A percentile compares a stretch with the other conserved stretches of the same genome.
Evolutionary conservation across 2,329 filamentous ascomycete genomes (phyloP).

Genomic region (Diaporthe ilicicola): DNA sequence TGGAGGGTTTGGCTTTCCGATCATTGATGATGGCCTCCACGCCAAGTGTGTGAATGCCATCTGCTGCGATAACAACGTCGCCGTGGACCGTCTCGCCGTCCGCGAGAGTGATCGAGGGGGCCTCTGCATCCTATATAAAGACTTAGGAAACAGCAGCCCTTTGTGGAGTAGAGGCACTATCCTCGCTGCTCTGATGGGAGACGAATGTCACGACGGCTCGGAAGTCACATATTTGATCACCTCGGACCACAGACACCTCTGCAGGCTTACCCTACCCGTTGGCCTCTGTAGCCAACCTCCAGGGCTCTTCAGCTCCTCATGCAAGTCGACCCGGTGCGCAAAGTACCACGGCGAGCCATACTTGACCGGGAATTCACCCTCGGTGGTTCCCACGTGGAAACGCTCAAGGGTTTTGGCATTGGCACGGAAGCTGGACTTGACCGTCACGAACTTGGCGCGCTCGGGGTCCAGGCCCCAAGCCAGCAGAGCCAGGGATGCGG

Average conservation of each 20-base stretch:
- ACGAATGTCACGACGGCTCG: not conserved
- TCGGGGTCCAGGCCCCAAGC: slow-evolving; percentile 47
- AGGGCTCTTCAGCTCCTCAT: slow-evolving; percentile 46
- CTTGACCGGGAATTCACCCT: slow-evolving; percentile 28
- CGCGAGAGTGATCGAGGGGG: slow-evolving; percentile 39
- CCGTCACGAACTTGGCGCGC: slow-evolving; percentile 40
- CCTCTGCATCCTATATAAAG: not conserved
- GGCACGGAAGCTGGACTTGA: slow-evolving; percentile 35
- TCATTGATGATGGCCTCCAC: slow-evolving; percentile 41
- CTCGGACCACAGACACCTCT: not conserved
- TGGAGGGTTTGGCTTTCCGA: slow-evolving; percentile 40
- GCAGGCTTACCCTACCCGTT: slow-evolving; percentile 40
- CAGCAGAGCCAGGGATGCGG: slow-evolving; percentile 45
- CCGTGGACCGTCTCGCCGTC: slow-evolving; percentile 41
- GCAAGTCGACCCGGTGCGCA: slow-evolving; percentile 51
- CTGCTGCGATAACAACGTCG: slow-evolving; percentile 54
- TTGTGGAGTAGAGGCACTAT: not conserved
- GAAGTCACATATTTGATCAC: not conserved
- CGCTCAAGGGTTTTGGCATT: slow-evolving; percentile 41
- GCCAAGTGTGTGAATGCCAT: slow-evolving; percentile 51
- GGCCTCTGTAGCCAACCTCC: slow-evolving; percentile 43
- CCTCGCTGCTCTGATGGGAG: not conserved
- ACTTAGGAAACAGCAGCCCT: not conserved
- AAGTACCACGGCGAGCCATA: slow-evolving; percentile 47
- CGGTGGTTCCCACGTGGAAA: slow-evolving; percentile 12